Evolutionary conservation across 2,329 filamentous ascomycete genomes (phyloP), one percentile per base, ranked within the genome.

Genomic region (Alternaria infectoria): DNA sequence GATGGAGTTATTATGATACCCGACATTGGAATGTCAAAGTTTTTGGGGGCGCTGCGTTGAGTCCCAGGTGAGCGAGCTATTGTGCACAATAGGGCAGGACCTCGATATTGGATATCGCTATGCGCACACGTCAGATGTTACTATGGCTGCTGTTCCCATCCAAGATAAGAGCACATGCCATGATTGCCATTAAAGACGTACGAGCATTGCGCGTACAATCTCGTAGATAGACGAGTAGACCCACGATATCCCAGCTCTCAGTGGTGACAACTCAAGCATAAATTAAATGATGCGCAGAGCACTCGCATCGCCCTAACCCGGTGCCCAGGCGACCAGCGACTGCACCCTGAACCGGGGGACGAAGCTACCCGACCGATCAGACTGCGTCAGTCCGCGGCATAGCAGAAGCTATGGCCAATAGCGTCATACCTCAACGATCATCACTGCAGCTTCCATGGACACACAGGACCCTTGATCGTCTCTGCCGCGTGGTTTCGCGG

Each of bases 341-440:
- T 52, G 36, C 19, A 11, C 19, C 49, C 19, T 36, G 13, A 52
- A 28, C 36, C 30, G 30, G 49, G 49, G 30, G 49, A n/a, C 8
- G 19, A 36, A 36, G 54, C 54, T 32, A 46, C 54, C 17, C 54
- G 32, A 56, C 54, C 43, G 40, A 47, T 46, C 28, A 52, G 28
- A 52, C 49, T 52, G 30, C 21, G 9, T 17, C 36, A 25, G 45
- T 23, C 49, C 49, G 23, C 30, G 28, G 49, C 49, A 52, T 15
- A 52, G 45, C 26, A 61, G 49, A 59, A 62, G 60, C 60, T 54
- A 47, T 54, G 56, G 49, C 60, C 60, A 62, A 59, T 54, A 51
- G 13, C 56, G 56, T 59, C 60, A 62, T 59, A 54, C 40, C 19
- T 26, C 56, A 30, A 43, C 21, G 46, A 52, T 58, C 28, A 47